Base-by-base conservation (phyloP, 139 green algal species). In the Tetradesmus lagerheimii region DNA sequence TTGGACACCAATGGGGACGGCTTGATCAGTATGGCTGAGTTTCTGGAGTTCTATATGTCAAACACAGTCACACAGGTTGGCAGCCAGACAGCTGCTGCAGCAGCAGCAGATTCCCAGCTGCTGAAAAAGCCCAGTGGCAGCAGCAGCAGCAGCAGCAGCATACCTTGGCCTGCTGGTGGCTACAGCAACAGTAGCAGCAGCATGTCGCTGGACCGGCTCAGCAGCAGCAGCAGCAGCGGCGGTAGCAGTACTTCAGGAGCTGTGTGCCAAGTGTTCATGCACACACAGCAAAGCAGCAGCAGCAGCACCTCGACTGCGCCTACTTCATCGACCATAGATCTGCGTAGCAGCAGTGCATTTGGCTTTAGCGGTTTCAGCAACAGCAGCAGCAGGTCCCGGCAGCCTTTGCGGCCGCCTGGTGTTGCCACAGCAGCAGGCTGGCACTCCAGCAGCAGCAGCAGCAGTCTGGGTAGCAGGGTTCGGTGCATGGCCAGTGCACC, bases 21-120 rank as follows among this genome's bases (percentile, higher is more conserved):
- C 25, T 75, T 89, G 20, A 84, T 94, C 4, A 89, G 79, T 6
- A 81, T 92, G 23, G 89, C 91, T 34, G 93, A 93, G 38, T 94
- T 95, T 45, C 64, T 92, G 71, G 74, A 89, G 35, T 93, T 92
- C 23, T 91, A 88, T n/a, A 64, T 88, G 37, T 16, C 6, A 8
- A 45, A 47, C 76, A 45, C 67, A 1, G 18, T 23, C 39, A 23
- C 67, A 78, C n/a, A 37, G 16, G 67, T 8, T 20, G n/a, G 67
- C 67, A 78, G n/a, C 67, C 76, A 12, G 34, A 18, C 76, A 82
- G 76, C 76, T 34, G 37, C 76, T 47, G 74, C 74, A 80, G 74
- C 74, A 45, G 74, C 74, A 82, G 37, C 74, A 47, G 74, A 4
- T 27, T 31, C 6, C 1, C 74, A 80, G 74, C 74, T 37, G 74